These are phyloP conservation scores for Ceratocystis harringtonii DNA, from an alignment of 2,329 filamentous ascomycete genomes.

Conservation along the genomic window DNA sequence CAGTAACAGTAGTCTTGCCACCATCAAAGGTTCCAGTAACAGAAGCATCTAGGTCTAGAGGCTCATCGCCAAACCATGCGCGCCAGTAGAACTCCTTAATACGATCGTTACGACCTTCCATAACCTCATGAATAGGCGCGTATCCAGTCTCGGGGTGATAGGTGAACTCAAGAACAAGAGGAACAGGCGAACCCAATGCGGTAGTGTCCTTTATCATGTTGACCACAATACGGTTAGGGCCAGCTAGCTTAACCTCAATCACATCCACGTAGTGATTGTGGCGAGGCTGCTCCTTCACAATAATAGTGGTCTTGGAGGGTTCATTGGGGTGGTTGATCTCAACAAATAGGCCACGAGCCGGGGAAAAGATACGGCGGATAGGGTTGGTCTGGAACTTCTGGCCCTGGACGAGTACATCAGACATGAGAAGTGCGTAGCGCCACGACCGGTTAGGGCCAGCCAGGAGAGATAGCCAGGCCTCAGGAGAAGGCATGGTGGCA, in stretches of 20 bases:
- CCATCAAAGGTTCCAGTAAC: conserved; percentile 84
- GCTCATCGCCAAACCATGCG: conserved; percentile 86
- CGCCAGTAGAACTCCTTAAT: conserved; percentile 99
- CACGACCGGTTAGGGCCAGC: conserved; percentile 78
- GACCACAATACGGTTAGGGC: conserved; percentile 66
- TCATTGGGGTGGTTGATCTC: conserved; percentile 75
- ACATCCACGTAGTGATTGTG: conserved; percentile 80
- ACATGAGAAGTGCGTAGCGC: conserved; percentile 86
- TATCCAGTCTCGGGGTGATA: conserved; percentile 95
- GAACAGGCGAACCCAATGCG: conserved; percentile 65
- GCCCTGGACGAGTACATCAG: conserved; percentile 86
- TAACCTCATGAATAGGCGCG: conserved; percentile 92
- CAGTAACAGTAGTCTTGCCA: conserved; percentile 71
- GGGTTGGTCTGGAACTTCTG: conserved; percentile 97
- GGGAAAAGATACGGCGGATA: conserved; percentile 78
- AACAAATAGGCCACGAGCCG: conserved; percentile 71
- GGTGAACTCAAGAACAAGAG: conserved; percentile 72
- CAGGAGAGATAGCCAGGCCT: conserved; percentile 76
- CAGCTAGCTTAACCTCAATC: conserved; percentile 64
- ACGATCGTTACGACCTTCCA: conserved; percentile 87
- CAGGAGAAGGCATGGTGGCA: conserved; percentile 58
- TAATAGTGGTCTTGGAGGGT: conserved; percentile 67
- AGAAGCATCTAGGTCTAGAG: conserved; percentile 66
- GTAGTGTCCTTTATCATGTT: conserved; percentile 90
- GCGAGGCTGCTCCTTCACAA: conserved; percentile 72